Percentiles rank a stretch among this genome's conserved stretches.
Conservation (phyloP, 1,284 basidiomycete species). For the Fomitiporia mediterranea region DNA sequence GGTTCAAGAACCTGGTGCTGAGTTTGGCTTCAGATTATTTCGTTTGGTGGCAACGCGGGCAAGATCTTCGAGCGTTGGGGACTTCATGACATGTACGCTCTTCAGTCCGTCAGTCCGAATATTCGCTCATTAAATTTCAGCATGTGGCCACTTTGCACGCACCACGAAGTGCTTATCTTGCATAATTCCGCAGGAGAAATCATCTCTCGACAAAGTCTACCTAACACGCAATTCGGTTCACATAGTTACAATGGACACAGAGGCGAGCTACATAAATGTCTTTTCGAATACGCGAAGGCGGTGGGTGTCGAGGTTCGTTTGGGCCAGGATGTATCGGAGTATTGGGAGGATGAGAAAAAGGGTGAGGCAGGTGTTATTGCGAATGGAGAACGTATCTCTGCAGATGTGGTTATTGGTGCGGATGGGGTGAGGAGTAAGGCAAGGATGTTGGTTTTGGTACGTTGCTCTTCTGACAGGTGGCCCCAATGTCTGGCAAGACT, state of each 20-base stretch:
- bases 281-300: slow-evolving; percentile 19
- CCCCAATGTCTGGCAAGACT: background rate
- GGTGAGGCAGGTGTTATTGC: slow-evolving; percentile 17
- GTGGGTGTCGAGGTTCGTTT: slow-evolving; percentile 21
- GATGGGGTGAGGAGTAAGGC: slow-evolving; percentile 24
- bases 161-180: slow-evolving; percentile 17
- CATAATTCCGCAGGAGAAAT: slow-evolving; percentile 20
- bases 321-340: slow-evolving; percentile 19
- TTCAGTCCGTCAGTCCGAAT: background rate
- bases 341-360: slow-evolving; percentile 19
- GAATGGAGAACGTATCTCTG: slow-evolving; percentile 21
- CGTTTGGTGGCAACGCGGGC: slow-evolving; percentile 22
- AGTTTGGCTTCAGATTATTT: slow-evolving; percentile 19
- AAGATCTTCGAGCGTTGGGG: slow-evolving; percentile 21
- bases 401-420: slow-evolving; percentile 24
- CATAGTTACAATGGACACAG: slow-evolving; percentile 21
- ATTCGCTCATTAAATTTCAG: background rate
- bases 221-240: slow-evolving; percentile 10
- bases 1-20: background rate
- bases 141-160: slow-evolving; percentile 22
- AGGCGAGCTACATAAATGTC: slow-evolving; percentile 21
- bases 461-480: slow-evolving; percentile 3
- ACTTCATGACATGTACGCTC: slow-evolving; percentile 12
- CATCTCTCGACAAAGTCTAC: slow-evolving; percentile 14
- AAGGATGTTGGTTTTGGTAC: slow-evolving; percentile 27